phyloP scores from a whole-genome alignment of 139 green algal species.

The Chlamydomonas sphaeroides region DNA sequence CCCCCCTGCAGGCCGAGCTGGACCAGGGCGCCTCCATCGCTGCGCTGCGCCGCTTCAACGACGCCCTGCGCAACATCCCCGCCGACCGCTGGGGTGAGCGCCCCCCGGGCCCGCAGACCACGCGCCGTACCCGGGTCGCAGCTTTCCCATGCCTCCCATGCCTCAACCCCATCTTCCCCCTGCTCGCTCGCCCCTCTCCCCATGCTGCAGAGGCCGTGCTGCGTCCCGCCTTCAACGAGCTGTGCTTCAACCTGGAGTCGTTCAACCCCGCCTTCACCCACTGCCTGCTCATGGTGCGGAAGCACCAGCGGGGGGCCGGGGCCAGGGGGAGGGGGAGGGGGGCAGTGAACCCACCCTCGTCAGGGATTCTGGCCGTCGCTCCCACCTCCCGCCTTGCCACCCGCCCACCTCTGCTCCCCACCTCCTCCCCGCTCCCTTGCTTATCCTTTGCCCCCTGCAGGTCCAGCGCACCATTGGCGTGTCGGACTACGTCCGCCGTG shows the following conservation, averaged over 20 bases:
- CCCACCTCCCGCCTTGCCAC: too few species aligned
- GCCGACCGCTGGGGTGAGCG: conserved; percentile 74
- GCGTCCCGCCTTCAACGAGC: conserved; percentile 87
- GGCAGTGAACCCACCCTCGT: too few species aligned
- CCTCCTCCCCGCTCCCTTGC: too few species aligned
- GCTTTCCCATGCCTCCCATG: too few species aligned
- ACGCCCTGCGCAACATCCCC: conserved; percentile 68
- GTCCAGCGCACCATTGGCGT: conserved; percentile 85
- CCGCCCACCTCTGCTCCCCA: too few species aligned
- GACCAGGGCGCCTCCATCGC: conserved; percentile 73
- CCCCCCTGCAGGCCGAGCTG: conserved; percentile 72
- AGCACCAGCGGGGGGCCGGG: too few species aligned
- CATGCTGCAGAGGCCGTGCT: conserved; percentile 73
- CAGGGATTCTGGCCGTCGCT: too few species aligned
- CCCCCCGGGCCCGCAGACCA: too few species aligned
- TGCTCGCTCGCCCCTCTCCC: too few species aligned
- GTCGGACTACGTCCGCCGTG: conserved; percentile 84
- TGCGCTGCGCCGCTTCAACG: conserved; percentile 87
- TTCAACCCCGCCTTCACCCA: conserved; percentile 95
- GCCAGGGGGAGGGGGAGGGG: background rate
- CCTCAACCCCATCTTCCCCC: background rate
- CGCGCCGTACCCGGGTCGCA: background rate
- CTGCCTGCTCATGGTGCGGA: conserved; percentile 82
- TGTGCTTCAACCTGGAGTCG: conserved; percentile 93
- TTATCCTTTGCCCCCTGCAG: conserved; percentile 43